Evolutionary conservation across 1,139 yeast species (phyloP).

Genomic region (Lodderomyces orthopsilosis): DNA sequence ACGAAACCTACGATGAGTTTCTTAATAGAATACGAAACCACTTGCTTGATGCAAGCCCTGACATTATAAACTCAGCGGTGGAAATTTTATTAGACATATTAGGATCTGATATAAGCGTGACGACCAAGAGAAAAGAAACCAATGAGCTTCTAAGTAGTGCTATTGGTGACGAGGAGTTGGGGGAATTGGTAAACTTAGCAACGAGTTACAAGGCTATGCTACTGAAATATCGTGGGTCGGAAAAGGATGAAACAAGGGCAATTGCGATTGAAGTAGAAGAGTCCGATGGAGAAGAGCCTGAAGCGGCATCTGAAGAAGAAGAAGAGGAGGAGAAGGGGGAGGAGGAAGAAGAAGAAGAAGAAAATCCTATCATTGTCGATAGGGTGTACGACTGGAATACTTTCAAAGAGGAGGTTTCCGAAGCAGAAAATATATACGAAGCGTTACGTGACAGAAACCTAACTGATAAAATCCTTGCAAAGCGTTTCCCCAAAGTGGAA

Average conservation of each 20-base stretch:
- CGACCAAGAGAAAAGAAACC: constrained; percentile 34
- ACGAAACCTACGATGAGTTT: constrained; percentile 21
- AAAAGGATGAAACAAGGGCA: constrained; percentile 19
- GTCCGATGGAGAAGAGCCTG: constrained; percentile 21
- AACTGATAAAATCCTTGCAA: background rate
- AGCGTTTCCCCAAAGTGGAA: background rate
- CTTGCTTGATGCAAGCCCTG: constrained; percentile 41
- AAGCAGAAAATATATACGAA: background rate
- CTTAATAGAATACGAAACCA: constrained; percentile 26
- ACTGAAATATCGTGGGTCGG: constrained; percentile 28
- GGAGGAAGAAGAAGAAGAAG: constrained; percentile 15
- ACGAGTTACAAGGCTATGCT: constrained; percentile 52
- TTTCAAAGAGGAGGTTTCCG: constrained; percentile 4
- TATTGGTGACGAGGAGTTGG: constrained; percentile 48
- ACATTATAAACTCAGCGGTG: constrained; percentile 53
- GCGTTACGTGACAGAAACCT: background rate
- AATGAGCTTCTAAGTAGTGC: constrained; percentile 43
- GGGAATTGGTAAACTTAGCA: constrained; percentile 50
- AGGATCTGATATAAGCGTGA: constrained; percentile 40
- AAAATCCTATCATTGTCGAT: constrained; percentile 4
- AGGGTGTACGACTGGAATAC: constrained; percentile 7
- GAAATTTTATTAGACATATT: constrained; percentile 64
- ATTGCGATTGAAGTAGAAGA: constrained; percentile 26
- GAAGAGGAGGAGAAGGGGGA: constrained; percentile 23
- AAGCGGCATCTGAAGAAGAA: constrained; percentile 23